phyloP scores from a whole-genome alignment of 1,139 yeast species.

The Kodamaea derodonti region DNA sequence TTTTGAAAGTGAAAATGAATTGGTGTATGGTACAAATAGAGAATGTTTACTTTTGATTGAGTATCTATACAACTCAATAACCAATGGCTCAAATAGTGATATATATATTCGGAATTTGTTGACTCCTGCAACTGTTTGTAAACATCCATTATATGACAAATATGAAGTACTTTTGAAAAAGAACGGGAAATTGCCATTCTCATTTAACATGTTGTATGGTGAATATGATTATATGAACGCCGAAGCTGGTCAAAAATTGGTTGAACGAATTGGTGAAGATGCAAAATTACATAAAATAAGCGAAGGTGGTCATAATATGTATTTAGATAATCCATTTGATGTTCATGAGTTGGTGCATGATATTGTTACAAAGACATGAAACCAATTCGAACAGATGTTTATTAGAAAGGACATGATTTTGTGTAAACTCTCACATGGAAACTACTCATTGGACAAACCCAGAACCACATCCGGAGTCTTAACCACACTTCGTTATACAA shows the following conservation, averaged over 20 bases:
- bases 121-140: conserved; percentile 75
- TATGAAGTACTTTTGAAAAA: conserved; percentile 28
- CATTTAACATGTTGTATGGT: conserved; percentile 66
- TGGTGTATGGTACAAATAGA: conserved; percentile 36
- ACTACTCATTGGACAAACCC: no score
- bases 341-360: conserved; percentile 40
- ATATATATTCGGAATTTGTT: conserved; percentile 59
- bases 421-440: no score
- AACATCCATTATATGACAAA: conserved; percentile 70
- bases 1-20: conserved; percentile 25
- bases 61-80: conserved; percentile 59
- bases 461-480: no score
- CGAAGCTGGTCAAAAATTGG: conserved; percentile 61
- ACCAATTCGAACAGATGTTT: no score
- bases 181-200: conserved; percentile 29
- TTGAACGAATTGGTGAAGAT: conserved; percentile 30
- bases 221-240: conserved; percentile 84
- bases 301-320: conserved; percentile 47
- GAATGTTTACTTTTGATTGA: conserved; percentile 48
- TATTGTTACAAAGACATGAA: conserved; percentile 9
- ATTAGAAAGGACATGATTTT: no score
- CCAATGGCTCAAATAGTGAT: conserved; percentile 61
- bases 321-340: conserved; percentile 48
- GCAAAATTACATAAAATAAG: conserved; percentile 26
- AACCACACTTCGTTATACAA: no score